Evolutionary conservation across 495 filamentous ascomycete genomes (phyloP), one percentile per base, ranked within the genome.

Genomic region (Pyrenula aspistea): DNA sequence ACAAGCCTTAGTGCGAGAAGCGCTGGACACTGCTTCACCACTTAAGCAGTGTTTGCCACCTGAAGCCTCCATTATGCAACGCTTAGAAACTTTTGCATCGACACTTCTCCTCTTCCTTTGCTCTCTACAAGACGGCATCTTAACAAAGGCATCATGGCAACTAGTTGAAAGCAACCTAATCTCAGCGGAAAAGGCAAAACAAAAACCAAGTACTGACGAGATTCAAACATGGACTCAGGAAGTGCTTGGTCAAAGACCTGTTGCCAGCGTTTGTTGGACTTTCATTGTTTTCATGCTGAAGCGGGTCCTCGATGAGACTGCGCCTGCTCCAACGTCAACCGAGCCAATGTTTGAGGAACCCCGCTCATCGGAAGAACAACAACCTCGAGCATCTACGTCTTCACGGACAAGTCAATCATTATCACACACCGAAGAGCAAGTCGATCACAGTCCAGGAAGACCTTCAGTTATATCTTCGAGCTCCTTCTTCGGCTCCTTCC

Each of bases 231-330:
- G 78, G 67, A 75, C 92, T 10, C 74, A 93, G 10, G 90, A 95
- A 56, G 80, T 80, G 55, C 76, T 96, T 3, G 77, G 85, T 0
- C 72, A 78, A 10, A 78, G 80, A 0, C 89, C 91, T 0, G 81
- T 83, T 25, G 86, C 92, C 64, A 91, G 86, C 63, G 86, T 91
- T 57, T 88, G 86, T 0, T 93, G 95, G 65, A 84, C 91, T 10
- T 91, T 95, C 57, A 68, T 96, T 31, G 90, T 83, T 2, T 83
- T 87, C 49, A 89, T 91, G 78, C 77, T 96, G 4, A 68, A 69
- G 12, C 71, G 68, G 24, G 73, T 79, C 50, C 71, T 70, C 56
- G 75, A 73, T 53, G 75, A 79, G 63, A 61, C 77, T 23, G 68
- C 72, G 4, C 69, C 71, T 2, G 57, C 55, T 11, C 20, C 60